Evolutionary conservation across 1,284 basidiomycete species (phyloP).

Genomic region (Moniliophthora roreri): DNA sequence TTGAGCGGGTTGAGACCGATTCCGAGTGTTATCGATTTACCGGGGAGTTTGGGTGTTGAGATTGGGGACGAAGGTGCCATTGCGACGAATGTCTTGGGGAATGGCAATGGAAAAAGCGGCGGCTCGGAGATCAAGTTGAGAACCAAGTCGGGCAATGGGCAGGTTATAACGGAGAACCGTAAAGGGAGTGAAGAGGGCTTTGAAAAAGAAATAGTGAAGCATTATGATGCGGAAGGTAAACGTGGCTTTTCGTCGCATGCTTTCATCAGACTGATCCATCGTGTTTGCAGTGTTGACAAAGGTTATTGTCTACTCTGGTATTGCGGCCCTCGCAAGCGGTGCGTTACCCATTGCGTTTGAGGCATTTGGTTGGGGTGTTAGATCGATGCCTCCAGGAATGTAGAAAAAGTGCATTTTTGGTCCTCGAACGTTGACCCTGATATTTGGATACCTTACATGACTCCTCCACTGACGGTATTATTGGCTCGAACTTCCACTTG

Average conservation of each 20-base stretch:
- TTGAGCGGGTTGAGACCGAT: constrained; percentile 61
- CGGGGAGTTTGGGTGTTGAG: constrained; percentile 39
- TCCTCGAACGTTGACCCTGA: no score
- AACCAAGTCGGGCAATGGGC: constrained; percentile 5
- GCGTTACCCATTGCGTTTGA: constrained; percentile 70
- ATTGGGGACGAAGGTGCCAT: constrained; percentile 39
- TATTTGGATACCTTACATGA: no score
- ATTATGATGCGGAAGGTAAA: constrained; percentile 89
- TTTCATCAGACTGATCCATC: constrained; percentile 8
- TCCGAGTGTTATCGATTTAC: constrained; percentile 84
- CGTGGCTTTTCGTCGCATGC: constrained; percentile 5
- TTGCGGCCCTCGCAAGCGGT: constrained; percentile 68
- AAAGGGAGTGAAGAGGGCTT: constrained; percentile 28
- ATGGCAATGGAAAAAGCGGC: no score
- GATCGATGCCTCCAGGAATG: constrained; percentile 7
- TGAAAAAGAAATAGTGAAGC: constrained; percentile 41
- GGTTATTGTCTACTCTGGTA: constrained; percentile 88
- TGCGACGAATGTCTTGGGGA: constrained; percentile 26
- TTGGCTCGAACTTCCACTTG: no score
- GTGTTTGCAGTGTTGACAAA: constrained; percentile 76
- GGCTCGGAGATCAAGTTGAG: constrained; percentile 15
- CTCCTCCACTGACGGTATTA: no score
- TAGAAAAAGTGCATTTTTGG: no score
- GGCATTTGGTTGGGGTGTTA: constrained; percentile 65
- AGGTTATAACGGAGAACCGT: constrained; percentile 7